Percentiles rank a stretch among this genome's conserved stretches.
These are phyloP conservation scores for Amphirosellinia nigrospora DNA, from an alignment of 495 filamentous ascomycete genomes.

Conservation along the genomic window DNA sequence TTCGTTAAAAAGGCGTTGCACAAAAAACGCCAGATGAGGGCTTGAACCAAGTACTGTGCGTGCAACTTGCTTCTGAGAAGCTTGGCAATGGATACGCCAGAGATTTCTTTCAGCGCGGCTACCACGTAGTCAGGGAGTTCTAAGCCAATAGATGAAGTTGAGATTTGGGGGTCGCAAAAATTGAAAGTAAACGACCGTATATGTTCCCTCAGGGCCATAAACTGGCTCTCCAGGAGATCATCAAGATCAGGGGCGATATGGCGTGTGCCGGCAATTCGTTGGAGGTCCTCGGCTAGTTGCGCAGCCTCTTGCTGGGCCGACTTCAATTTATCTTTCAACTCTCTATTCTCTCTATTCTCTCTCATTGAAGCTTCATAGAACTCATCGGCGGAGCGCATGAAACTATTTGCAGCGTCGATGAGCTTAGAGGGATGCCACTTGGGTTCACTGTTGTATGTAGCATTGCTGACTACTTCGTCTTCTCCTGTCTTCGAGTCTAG, in stretches of 20 bases:
- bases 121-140: neutral
- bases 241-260: slow-evolving; percentile 11
- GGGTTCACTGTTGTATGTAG: neutral
- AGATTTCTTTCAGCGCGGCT: neutral
- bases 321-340: neutral
- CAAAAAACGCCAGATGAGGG: neutral
- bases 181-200: neutral
- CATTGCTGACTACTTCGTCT: neutral
- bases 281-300: neutral
- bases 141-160: neutral
- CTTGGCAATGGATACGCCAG: neutral
- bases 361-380: neutral
- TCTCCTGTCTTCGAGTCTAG: neutral
- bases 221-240: neutral
- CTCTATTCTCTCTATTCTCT: neutral
- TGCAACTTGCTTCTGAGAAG: neutral
- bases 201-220: neutral
- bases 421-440: neutral
- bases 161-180: neutral
- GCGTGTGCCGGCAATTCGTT: neutral
- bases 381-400: neutral
- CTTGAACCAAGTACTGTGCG: slow-evolving; percentile 9
- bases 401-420: neutral
- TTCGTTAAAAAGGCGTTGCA: neutral
- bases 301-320: neutral